Evolutionary conservation across 352 stramenopile species (phyloP).

Genomic region (Phytophthora multivora): DNA sequence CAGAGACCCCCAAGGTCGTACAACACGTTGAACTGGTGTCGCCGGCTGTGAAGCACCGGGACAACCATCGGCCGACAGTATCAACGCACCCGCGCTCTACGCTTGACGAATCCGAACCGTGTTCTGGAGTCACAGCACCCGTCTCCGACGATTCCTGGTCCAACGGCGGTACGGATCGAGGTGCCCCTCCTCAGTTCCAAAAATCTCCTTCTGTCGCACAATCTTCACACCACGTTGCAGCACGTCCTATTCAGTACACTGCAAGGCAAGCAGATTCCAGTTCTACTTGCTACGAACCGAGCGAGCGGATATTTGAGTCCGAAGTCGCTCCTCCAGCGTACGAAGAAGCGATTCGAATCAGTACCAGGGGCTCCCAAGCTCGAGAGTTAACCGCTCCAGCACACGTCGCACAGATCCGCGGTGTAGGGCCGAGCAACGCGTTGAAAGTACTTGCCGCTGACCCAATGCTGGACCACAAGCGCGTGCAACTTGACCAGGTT

Average conservation of each 20-base stretch:
- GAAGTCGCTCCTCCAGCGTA: constrained; percentile 12
- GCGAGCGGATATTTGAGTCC: constrained; percentile 2
- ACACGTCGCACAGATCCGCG: constrained; percentile 11
- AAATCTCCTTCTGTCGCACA: not conserved
- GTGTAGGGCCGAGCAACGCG: constrained; percentile 11
- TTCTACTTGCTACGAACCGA: too few species aligned
- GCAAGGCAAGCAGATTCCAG: not conserved
- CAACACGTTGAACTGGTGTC: constrained; percentile 18
- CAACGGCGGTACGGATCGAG: constrained; percentile 2
- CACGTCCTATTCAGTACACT: not conserved
- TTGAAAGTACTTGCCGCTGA: constrained; percentile 19
- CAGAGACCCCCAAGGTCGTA: constrained; percentile 3
- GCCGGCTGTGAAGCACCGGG: not conserved
- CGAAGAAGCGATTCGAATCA: constrained; percentile 13
- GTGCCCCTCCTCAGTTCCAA: not conserved
- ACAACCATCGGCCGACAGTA: constrained; percentile 7
- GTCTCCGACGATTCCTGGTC: constrained; percentile 14
- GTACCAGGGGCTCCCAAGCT: not conserved
- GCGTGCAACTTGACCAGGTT: constrained; percentile 14
- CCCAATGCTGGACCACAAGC: constrained; percentile 12
- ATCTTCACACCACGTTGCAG: not conserved
- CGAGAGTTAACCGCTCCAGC: constrained; percentile 1
- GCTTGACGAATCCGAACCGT: constrained; percentile 16
- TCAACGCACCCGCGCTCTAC: constrained; percentile 17
- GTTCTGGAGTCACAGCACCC: constrained; percentile 7